Conservation (phyloP, 2,329 filamentous ascomycete species). For the Colletotrichum neosansevieriae region DNA sequence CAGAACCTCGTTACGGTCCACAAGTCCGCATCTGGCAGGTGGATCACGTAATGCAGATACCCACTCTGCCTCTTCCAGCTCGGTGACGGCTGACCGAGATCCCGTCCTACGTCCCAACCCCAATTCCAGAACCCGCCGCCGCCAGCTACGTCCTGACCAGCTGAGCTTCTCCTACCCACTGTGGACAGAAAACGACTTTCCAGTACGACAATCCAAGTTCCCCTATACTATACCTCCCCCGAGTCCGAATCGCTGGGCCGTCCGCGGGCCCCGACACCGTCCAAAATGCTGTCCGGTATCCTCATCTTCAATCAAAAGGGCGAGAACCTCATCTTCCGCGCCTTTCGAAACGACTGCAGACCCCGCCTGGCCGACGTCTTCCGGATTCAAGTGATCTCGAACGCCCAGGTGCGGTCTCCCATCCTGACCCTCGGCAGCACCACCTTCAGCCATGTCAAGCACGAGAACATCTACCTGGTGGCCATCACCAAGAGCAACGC, state of each 20-base stretch:
- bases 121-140: constrained; percentile 11
- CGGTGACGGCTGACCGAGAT: constrained; percentile 23
- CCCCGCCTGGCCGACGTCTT: constrained; percentile 98
- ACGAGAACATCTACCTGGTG: constrained; percentile 98
- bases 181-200: neutral
- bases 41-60: constrained; percentile 22
- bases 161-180: neutral
- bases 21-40: neutral
- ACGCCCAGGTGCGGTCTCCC: constrained; percentile 95
- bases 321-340: constrained; percentile 99
- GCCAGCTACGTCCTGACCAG: neutral
- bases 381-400: constrained; percentile 99
- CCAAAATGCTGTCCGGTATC: constrained; percentile 93
- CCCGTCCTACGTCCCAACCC: constrained; percentile 14
- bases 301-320: constrained; percentile 99
- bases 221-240: neutral
- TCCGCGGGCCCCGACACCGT: constrained; percentile 11
- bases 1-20: too few species aligned
- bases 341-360: constrained; percentile 98
- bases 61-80: neutral
- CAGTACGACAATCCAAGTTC: neutral
- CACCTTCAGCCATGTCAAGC: constrained; percentile 99
- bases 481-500: constrained; percentile 99
- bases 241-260: constrained; percentile 6
- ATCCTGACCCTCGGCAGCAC: constrained; percentile 97